These are phyloP conservation scores for Pythium apleroticum DNA, from an alignment of 352 stramenopile genomes.

Conservation along the genomic window DNA sequence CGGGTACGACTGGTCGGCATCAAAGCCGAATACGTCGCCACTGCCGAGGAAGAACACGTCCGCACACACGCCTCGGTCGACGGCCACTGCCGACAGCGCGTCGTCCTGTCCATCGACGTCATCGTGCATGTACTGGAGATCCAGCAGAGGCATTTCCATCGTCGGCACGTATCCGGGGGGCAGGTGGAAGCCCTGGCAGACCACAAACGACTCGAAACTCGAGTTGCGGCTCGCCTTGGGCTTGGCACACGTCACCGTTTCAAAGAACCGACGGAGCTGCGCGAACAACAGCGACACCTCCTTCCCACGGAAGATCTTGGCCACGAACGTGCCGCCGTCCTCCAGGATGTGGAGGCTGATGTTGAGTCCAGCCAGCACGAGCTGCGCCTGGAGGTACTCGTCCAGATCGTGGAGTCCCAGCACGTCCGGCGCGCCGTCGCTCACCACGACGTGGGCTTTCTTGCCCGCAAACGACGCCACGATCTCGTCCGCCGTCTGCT, in stretches of 20 bases:
- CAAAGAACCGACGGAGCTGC: conserved; percentile 72
- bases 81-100: conserved; percentile 31
- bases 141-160: conserved; percentile 73
- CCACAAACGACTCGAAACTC: conserved; percentile 82
- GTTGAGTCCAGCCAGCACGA: conserved; percentile 78
- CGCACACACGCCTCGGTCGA: conserved; percentile 46
- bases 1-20: conserved; percentile 84
- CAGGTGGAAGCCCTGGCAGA: conserved; percentile 67
- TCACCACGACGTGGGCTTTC: conserved; percentile 97
- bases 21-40: conserved; percentile 76
- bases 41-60: conserved; percentile 71
- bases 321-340: conserved; percentile 71
- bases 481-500: conserved; percentile 70
- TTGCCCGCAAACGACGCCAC: conserved; percentile 65
- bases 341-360: conserved; percentile 80
- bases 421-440: conserved; percentile 99
- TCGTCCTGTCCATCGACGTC: conserved; percentile 29
- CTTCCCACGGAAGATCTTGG: conserved; percentile 86
- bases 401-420: conserved; percentile 78
- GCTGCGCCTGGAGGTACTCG: conserved; percentile 80
- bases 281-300: conserved; percentile 73
- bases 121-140: conserved; percentile 63
- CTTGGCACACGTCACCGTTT: conserved; percentile 76
- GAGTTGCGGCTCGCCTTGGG: conserved; percentile 85
- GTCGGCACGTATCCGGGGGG: conserved; percentile 47